Base-by-base conservation (phyloP, 1,139 yeast genomes). In the Geotrichum restrictum region DNA sequence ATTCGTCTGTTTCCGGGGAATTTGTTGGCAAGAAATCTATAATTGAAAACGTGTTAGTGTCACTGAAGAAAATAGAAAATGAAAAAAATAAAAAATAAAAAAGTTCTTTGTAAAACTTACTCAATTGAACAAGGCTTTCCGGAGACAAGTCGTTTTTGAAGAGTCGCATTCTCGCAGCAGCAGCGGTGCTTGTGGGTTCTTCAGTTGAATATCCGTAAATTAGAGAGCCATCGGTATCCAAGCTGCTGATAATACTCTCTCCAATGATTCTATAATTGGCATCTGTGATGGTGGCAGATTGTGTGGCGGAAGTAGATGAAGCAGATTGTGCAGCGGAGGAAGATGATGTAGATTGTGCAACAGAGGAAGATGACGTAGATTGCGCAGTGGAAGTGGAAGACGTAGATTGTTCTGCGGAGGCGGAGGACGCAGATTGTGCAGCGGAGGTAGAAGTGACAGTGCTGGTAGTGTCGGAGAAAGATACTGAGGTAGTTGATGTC, bases 201-300 rank as follows among this genome's bases (percentile, higher is more conserved):
- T 39, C 11, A 3, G 45, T 41, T 11, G 45, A 41, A 32, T 41
- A 41, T 13, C 34, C 45, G 14, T 39, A 21, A 11, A 47, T 32
- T 10, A 40, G 22, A 3, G 38, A 32, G 21, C 50, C 40, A 3
- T 7, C 21, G 16, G 45, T 33, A 13, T 39, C 45, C 14, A 47
- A 22, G 31, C 45, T 47, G 50, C 45, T 47, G 16, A 24, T 24
- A 24, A 33, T 22, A n/a, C 38, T 38, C n/a, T 29, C 16, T 27
- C 44, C 50, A 39, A 48, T 48, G 22, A 34, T 16, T 16, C 41
- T 18, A 11, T 21, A 36, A 24, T n/a, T 11, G 16, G 37, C 19
- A 11, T 32, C n/a, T 11, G 45, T n/a, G 11, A 39, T 11, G 13
- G 43, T 32, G 2, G 29, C 41, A 3, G 51, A 18, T n/a, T n/a